Conservation (phyloP, 2,329 filamentous ascomycete genomes). For the Stemphylium vesicarium region DNA sequence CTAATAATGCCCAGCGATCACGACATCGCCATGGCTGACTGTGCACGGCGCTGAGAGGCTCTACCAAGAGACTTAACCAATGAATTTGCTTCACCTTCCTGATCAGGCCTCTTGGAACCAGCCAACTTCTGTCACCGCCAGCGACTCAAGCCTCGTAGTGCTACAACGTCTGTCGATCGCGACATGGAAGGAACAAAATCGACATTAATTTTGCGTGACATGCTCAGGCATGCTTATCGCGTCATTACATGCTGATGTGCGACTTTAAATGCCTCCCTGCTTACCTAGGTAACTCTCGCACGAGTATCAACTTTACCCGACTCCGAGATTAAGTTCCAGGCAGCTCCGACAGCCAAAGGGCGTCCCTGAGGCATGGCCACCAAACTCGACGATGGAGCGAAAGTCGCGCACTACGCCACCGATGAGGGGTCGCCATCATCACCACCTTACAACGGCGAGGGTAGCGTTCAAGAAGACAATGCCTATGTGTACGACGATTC, state of each 20-base stretch:
- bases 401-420: constrained; percentile 22
- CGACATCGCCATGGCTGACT: constrained; percentile 29
- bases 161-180: constrained; percentile 35
- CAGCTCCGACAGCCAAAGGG: background rate
- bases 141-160: constrained; percentile 36
- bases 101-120: constrained; percentile 20
- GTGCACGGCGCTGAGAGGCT: constrained; percentile 20
- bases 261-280: constrained; percentile 8
- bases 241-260: constrained; percentile 25
- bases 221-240: constrained; percentile 16
- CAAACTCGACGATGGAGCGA: constrained; percentile 29
- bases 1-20: constrained; percentile 34
- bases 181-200: constrained; percentile 20
- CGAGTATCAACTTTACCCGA: background rate
- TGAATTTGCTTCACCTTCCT: constrained; percentile 36
- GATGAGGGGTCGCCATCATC: constrained; percentile 20
- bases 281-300: background rate
- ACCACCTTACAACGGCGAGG: constrained; percentile 26
- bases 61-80: constrained; percentile 30
- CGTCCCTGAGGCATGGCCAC: constrained; percentile 23
- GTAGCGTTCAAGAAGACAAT: constrained; percentile 40
- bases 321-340: background rate
- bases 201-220: constrained; percentile 13
- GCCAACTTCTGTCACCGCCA: constrained; percentile 22
- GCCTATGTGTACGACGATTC: constrained; percentile 42